Conservation (phyloP, 495 filamentous ascomycete species). For the Aspergillus mulundensis region DNA sequence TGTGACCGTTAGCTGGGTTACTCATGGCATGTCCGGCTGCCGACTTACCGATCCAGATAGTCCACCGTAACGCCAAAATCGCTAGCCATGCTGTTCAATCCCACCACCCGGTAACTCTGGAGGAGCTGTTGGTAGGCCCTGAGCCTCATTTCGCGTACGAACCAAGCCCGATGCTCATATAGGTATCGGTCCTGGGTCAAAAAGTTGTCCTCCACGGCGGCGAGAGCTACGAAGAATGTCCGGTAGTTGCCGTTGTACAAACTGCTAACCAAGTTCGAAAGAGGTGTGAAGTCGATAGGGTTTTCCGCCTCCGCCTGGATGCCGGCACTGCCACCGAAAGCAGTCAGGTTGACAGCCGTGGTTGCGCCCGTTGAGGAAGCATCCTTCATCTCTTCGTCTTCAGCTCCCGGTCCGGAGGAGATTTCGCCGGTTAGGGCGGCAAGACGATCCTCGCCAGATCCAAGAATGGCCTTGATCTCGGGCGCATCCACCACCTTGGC, state of each 20-base stretch:
- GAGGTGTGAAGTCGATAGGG: conserved; percentile 72
- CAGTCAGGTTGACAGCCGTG: conserved; percentile 78
- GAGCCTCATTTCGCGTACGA: conserved; percentile 95
- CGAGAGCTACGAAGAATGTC: conserved; percentile 85
- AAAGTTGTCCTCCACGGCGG: conserved; percentile 90
- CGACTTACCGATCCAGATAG: conserved; percentile 78
- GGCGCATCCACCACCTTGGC: conserved; percentile 96
- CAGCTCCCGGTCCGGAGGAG: conserved; percentile 71
- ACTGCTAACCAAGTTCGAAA: conserved; percentile 82
- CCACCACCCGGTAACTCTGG: conserved; percentile 97
- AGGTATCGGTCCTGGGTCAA: conserved; percentile 90
- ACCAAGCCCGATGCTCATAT: conserved; percentile 91
- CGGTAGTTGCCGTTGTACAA: conserved; percentile 91
- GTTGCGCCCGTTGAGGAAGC: conserved; percentile 47
- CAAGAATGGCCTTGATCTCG: conserved; percentile 94
- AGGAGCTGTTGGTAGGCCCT: conserved; percentile 93
- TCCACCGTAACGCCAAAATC: conserved; percentile 96
- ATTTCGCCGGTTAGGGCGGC: conserved; percentile 69
- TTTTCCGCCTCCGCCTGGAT: conserved; percentile 69
- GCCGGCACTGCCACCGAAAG: conserved; percentile 62
- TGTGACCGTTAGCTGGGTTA: conserved; percentile 28
- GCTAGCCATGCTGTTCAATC: conserved; percentile 88
- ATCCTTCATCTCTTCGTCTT: conserved; percentile 78
- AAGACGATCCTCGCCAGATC: conserved; percentile 80
- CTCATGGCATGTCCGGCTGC: background rate